A percentile compares a stretch with the other conserved stretches of the same genome.
Conservation (phyloP, 345 rosid genomes). For the Aegle marmelos region DNA sequence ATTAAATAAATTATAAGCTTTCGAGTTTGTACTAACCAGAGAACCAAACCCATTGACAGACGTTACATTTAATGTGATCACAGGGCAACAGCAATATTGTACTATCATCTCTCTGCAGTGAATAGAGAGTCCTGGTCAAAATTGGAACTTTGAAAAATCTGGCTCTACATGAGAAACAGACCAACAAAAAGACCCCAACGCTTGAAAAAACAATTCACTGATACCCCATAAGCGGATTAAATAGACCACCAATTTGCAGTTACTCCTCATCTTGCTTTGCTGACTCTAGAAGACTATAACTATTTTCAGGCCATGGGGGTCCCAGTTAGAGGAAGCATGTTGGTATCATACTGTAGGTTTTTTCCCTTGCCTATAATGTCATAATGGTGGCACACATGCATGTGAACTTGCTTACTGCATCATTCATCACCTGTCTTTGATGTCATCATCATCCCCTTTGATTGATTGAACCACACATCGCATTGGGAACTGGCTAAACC, state of each 20-base stretch:
- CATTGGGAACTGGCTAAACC: constrained; percentile 18
- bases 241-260: constrained; percentile 18
- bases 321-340: constrained; percentile 19
- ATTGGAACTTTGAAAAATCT: constrained; percentile 20
- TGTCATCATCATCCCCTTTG: constrained; percentile 16
- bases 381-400: constrained; percentile 16
- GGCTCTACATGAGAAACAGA: constrained; percentile 18
- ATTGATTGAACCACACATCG: background rate
- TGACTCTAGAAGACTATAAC: background rate
- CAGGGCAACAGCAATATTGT: constrained; percentile 36
- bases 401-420: constrained; percentile 25
- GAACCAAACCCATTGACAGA: constrained; percentile 26
- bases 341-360: constrained; percentile 10
- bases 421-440: constrained; percentile 17
- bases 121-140: constrained; percentile 20
- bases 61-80: constrained; percentile 27
- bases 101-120: constrained; percentile 17
- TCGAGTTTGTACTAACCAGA: constrained; percentile 8
- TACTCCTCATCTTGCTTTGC: background rate
- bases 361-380: background rate
- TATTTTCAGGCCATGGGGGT: constrained; percentile 9
- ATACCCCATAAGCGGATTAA: background rate
- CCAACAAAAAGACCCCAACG: constrained; percentile 14
- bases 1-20: background rate
- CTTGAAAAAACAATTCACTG: background rate